Conservation (phyloP, 176 grass and related monocot genomes). For the Areca catechu region DNA sequence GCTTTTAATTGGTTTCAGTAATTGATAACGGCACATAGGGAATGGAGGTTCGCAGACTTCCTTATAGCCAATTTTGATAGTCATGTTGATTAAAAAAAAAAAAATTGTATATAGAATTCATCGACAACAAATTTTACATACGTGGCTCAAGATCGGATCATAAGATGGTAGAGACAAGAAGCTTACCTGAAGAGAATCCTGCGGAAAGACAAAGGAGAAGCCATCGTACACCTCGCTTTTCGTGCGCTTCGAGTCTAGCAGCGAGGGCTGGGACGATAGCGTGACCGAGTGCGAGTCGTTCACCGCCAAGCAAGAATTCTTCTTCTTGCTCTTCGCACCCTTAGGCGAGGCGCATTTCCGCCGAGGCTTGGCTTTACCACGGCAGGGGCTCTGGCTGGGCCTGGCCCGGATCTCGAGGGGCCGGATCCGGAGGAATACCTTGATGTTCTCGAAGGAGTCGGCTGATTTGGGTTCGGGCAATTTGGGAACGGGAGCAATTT, state of each 20-base stretch:
- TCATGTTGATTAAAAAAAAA: no score
- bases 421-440: conserved; percentile 78
- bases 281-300: conserved; percentile 48
- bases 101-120: no score
- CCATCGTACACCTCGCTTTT: conserved; percentile 71
- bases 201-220: conserved; percentile 63
- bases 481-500: background rate
- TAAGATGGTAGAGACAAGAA: background rate
- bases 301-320: conserved; percentile 40
- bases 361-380: background rate
- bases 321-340: conserved; percentile 23
- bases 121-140: no score
- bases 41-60: no score
- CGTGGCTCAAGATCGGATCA: background rate
- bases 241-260: conserved; percentile 41
- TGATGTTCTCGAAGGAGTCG: conserved; percentile 28
- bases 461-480: background rate
- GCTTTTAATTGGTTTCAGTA: no score
- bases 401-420: conserved; percentile 17
- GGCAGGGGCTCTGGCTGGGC: conserved; percentile 1
- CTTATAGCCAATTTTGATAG: no score
- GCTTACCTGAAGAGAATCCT: conserved; percentile 56
- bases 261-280: conserved; percentile 48
- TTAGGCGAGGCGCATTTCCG: conserved; percentile 21
- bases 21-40: no score